These are phyloP conservation scores for Gamsiella multidivaricata DNA, from an alignment of 192 early-diverging fungal species.

Conservation along the genomic window DNA sequence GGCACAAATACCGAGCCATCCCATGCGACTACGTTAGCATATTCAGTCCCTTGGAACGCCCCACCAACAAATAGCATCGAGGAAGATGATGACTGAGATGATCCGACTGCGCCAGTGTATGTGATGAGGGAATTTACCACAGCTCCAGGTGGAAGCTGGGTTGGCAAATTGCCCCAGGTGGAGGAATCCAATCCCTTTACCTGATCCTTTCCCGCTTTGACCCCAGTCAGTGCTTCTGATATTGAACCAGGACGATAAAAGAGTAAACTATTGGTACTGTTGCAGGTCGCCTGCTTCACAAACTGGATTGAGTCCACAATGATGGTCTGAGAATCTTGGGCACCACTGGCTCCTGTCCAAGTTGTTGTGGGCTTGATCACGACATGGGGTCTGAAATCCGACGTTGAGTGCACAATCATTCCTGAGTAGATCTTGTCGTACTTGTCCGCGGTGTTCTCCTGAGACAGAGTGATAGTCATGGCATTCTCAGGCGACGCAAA, in stretches of 20 bases:
- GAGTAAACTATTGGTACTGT: slow-evolving; percentile 37
- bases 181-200: slow-evolving; percentile 52
- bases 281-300: slow-evolving; percentile 47
- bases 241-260: slow-evolving; percentile 26
- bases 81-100: slow-evolving; percentile 6
- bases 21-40: slow-evolving; percentile 70
- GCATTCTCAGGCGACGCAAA: slow-evolving; percentile 39
- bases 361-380: slow-evolving; percentile 50
- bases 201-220: slow-evolving; percentile 9
- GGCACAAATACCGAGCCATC: slow-evolving; percentile 37
- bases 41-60: slow-evolving; percentile 60
- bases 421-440: slow-evolving; percentile 60
- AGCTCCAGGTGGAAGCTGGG: slow-evolving; percentile 55
- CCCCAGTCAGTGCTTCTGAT: background rate
- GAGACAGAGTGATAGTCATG: slow-evolving; percentile 49
- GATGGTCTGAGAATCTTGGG: slow-evolving; percentile 12
- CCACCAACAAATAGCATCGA: slow-evolving; percentile 69
- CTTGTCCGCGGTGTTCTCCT: slow-evolving; percentile 57
- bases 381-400: slow-evolving; percentile 61
- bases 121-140: slow-evolving; percentile 60
- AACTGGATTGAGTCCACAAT: slow-evolving; percentile 52
- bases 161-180: slow-evolving; percentile 43
- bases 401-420: slow-evolving; percentile 59
- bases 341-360: slow-evolving; percentile 5
- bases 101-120: slow-evolving; percentile 23